Evolutionary conservation across 805 yeast species (phyloP).

Genomic region (Zygosaccharomyces pseudorouxii): DNA sequence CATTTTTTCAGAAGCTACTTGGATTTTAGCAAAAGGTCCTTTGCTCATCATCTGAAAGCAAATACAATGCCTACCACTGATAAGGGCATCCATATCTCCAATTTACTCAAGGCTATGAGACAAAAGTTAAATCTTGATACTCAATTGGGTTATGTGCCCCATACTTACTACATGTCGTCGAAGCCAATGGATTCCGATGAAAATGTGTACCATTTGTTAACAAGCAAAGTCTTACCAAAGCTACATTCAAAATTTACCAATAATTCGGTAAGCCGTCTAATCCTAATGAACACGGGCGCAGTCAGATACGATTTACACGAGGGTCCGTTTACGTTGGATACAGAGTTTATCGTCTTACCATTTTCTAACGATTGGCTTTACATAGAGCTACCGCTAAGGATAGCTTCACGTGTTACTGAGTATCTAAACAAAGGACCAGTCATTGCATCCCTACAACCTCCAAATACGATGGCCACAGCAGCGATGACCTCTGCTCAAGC

Average conservation of each 20-base stretch:
- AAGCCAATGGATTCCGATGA: conserved; percentile 57
- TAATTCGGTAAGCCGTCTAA: conserved; percentile 41
- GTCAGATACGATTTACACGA: conserved; percentile 79
- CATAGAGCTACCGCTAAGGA: conserved; percentile 50
- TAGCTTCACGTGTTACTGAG: conserved; percentile 52
- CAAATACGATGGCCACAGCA: conserved; percentile 5
- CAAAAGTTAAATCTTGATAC: conserved; percentile 48
- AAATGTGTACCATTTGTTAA: conserved; percentile 57
- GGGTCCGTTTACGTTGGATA: conserved; percentile 77
- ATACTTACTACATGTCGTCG: conserved; percentile 59
- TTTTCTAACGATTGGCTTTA: conserved; percentile 76
- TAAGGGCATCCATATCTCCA: conserved; percentile 48
- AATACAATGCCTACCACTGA: conserved; percentile 45
- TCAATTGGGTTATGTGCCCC: conserved; percentile 61
- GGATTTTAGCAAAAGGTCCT: conserved; percentile 74
- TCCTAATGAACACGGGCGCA: conserved; percentile 81
- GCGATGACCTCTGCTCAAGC: no score
- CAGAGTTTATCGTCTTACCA: conserved; percentile 81
- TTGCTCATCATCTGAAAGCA: conserved; percentile 48
- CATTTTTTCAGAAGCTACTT: conserved; percentile 61
- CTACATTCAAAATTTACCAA: conserved; percentile 24
- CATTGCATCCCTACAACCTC: conserved; percentile 20
- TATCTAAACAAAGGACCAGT: conserved; percentile 49
- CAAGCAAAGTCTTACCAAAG: conserved; percentile 49
- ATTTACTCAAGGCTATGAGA: conserved; percentile 43